These are phyloP conservation scores for Plasmodium falciparum DNA, from an alignment of 169 alveolate genomes.

Conservation along the genomic window DNA sequence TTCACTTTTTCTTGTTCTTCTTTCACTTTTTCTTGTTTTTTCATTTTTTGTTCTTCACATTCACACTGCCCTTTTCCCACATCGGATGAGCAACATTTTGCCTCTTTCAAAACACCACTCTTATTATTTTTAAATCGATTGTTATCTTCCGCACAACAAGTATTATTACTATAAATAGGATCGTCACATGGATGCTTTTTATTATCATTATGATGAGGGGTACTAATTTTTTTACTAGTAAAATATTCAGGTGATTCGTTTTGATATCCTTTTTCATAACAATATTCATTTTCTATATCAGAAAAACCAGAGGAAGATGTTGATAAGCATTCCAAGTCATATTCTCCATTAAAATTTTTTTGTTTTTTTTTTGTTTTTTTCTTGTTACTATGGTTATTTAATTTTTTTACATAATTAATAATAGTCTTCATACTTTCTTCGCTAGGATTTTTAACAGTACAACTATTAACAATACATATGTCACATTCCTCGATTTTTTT, in stretches of 20 bases:
- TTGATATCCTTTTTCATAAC: background rate
- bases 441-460: conserved; percentile 99
- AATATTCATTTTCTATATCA: background rate
- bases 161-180: background rate
- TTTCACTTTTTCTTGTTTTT: background rate
- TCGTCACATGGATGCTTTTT: background rate
- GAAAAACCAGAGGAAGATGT: conserved; percentile 67
- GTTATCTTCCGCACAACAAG: background rate
- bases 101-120: background rate
- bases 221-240: background rate
- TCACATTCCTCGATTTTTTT: conserved; percentile 93
- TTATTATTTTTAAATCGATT: background rate
- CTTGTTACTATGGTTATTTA: conserved; percentile 25
- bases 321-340: conserved; percentile 41
- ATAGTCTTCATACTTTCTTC: conserved; percentile 93
- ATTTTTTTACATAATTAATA: conserved; percentile 78
- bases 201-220: background rate
- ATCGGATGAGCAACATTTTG: too few species aligned
- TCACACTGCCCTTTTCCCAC: too few species aligned
- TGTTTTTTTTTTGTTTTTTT: conserved; percentile 9
- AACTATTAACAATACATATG: conserved; percentile 94
- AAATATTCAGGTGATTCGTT: too few species aligned
- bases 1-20: background rate
- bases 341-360: background rate
- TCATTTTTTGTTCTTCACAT: background rate